Evolutionary conservation across 192 early-diverging fungal genomes (phyloP), one percentile per base, ranked within the genome.

Genomic region (Coemansia sp.): DNA sequence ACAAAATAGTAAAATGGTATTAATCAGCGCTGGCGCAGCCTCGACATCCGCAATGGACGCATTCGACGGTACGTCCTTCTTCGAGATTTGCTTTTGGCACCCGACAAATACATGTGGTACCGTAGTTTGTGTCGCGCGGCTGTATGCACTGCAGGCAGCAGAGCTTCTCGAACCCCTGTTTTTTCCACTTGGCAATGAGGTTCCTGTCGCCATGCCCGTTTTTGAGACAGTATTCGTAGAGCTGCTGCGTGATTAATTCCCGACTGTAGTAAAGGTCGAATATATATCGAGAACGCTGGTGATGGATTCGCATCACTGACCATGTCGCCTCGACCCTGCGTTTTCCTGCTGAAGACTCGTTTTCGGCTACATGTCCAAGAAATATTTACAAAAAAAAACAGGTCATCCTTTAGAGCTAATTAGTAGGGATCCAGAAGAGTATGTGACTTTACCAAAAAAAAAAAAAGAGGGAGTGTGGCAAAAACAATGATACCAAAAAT

Each of bases 131-230:
- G 69, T 99, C 98, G 67, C 89, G 90, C 51, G 95, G 90, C 68
- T 99, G 98, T 67, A 99, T 96, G 75, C 98, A 98, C 62, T 93
- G 87, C 68, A 98, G 70, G 72, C 98, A 99, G 73, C 98, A 99
- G 38, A 99, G 86, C 72, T 96, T 95, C 75, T 99, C 98, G 76
- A 94, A 99, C 34, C 96, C 96, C 57, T 89, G 86, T 90, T 98
- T 98, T 66, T 90, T 91, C 98, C 98, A 99, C 69, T 99, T 99
- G 14, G 96, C 98, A 82, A 99, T 99, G 23, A 99, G 80, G 67
- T 86, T 91, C 15, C 74, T 90, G 75, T 99, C 98, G 5, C 93
- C 98, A 62, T 96, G 94, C 36, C 89, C 89, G 66, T 94, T 86
- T 73, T 97, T 96, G 59, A 99, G 63, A 75, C 93, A 91, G 73